Evolutionary conservation across 768 basidiomycete species (phyloP), one percentile per base, ranked within the genome.

Genomic region (Chiua virens): DNA sequence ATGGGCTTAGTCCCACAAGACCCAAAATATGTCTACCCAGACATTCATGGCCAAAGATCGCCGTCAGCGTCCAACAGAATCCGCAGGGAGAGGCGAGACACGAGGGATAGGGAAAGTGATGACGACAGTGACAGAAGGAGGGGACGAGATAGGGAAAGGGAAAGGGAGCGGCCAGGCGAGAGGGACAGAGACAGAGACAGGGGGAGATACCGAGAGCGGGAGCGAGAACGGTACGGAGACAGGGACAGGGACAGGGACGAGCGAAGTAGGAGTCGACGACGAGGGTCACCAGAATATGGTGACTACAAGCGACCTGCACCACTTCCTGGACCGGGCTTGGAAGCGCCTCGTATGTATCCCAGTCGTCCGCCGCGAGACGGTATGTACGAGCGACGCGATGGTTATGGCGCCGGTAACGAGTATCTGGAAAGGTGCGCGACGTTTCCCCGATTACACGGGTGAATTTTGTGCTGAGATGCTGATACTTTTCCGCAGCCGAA

Each of bases 341-440:
- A 30, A 30, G 52, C 73, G 73, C 54, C 73, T 67, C 81, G 76
- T 62, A 82, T 86, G 83, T 85, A 86, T 58, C 75, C 79, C 6
- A 64, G 59, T 40, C 71, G 76, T 18, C 62, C 60, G 39, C 32
- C 50, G 6, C 53, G 55, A 28, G 53, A 62, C 20, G 52, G 25
- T 3, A 6, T 4, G 27, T 47, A 59, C 32, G 59, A 53, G 23
- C 64, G 69, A 50, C 58, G 61, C 5, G 56, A 66, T 41, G 72
- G 66, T 15, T 69, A 71, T 18, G 55, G 67, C 3, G 67, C 70
- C 8, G 46, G 65, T 5, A 57, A 52, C 13, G 85, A 89, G 49
- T 89, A 77, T 54, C 65, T 91, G 67, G 88, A 91, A 54, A 81
- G 82, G 90, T 89, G 55, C 47, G 79, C 68, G 13, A 9, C 6